A percentile compares a stretch with the other conserved stretches of the same genome.
Evolutionary conservation across 495 filamentous ascomycete genomes (phyloP).

Genomic region (Penicillium riverlandense): DNA sequence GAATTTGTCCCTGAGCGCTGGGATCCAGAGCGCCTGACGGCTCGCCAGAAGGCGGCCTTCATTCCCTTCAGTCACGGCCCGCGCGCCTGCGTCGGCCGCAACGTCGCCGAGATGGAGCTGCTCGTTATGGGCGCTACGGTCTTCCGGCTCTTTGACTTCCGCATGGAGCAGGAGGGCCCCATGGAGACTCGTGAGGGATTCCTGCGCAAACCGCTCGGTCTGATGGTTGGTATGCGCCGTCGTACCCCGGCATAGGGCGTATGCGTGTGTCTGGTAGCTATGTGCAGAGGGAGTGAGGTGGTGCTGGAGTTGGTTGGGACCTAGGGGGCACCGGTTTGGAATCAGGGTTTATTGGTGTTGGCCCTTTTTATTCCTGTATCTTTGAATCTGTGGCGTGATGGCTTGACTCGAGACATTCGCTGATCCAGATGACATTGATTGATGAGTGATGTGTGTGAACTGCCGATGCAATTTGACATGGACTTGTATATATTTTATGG

Average conservation of each 20-base stretch:
- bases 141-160: conserved; percentile 68
- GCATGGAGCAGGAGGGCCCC: conserved; percentile 54
- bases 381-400: too few species aligned
- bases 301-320: not conserved
- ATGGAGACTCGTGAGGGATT: conserved; percentile 85
- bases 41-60: conserved; percentile 69
- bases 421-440: too few species aligned
- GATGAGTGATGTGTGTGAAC: too few species aligned
- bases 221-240: conserved; percentile 64
- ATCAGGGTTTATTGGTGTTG: too few species aligned
- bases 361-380: too few species aligned
- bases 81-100: conserved; percentile 73
- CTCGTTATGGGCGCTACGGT: conserved; percentile 72
- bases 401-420: too few species aligned
- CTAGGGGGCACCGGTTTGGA: conserved; percentile 2
- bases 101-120: conserved; percentile 92
- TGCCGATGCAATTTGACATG: too few species aligned
- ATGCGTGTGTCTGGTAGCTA: not conserved
- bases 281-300: not conserved
- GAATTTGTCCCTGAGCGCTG: conserved; percentile 81
- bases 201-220: conserved; percentile 74
- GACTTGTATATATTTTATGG: too few species aligned
- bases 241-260: conserved; percentile 14
- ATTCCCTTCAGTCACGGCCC: conserved; percentile 84
- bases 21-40: conserved; percentile 44